Base-by-base conservation (phyloP, 2,329 filamentous ascomycete species). In the Sordariomycetes sp. region DNA sequence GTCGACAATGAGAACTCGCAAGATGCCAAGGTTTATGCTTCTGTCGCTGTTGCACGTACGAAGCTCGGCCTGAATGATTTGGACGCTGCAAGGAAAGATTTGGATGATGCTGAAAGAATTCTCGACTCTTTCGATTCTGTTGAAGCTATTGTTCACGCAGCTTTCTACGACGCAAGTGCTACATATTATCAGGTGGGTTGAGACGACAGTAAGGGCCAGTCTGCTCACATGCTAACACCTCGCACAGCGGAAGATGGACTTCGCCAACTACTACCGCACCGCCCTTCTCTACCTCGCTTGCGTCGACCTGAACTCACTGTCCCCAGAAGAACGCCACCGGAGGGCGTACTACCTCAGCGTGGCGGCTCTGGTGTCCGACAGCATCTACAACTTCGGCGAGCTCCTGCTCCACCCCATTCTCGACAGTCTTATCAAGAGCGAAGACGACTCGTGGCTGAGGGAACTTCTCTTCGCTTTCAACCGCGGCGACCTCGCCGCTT, bases 311-410 rank as follows among this genome's bases (percentile, higher is more conserved):
- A 70, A 78, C 39, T 73, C 82, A 36, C 70, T 98, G 38, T 71
- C 79, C 28, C 65, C 77, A 35, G 68, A 73, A 35, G 88, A 98
- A 58, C 82, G 85, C 49, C 80, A 81, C 56, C 74, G 73, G 39
- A 80, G 90, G 48, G 92, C 92, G 29, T 94, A 94, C 63, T 87
- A 95, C 57, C 79, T 98, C 42, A 84, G 84, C 52, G 81, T 96
- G 35, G 87, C 92, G 19, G 92, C 92, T 8, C 73, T 98, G 8
- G 84, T 95, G 25, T 95, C 88, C 33, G 85, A 90, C 51, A 86
- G 79, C 50, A 98, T 96, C 65, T 96, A 98, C 76, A 98, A 98
- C 69, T 98, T 98, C 49, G 92, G 92, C 58, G 92, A 98, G 68
- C 80, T 98, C n/a, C 77, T 98, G 21, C 75, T 98, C 46, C 92